Evolutionary conservation across 441 rosid genomes (phyloP).

Genomic region (Brassica balearica): DNA sequence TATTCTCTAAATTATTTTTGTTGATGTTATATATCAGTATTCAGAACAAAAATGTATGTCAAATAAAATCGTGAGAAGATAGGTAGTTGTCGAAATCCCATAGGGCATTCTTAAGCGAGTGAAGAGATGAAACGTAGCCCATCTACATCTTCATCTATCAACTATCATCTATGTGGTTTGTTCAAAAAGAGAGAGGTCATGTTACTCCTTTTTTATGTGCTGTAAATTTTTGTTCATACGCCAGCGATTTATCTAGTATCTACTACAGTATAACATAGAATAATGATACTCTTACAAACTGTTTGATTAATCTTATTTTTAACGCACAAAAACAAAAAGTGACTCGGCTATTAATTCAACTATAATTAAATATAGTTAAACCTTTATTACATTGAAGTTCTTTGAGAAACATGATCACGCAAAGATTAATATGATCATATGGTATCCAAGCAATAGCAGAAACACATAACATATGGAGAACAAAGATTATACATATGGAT

Average conservation of each 20-base stretch:
- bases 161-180: constrained; percentile 17
- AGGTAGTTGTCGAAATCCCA: constrained; percentile 38
- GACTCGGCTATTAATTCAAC: not conserved
- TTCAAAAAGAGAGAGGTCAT: constrained; percentile 14
- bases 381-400: too few relatives aligned
- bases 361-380: not conserved
- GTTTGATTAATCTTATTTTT: not conserved
- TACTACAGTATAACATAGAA: not conserved
- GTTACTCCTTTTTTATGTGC: not conserved
- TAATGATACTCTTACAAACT: not conserved
- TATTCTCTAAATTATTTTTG: constrained; percentile 10
- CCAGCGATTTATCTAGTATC: not conserved
- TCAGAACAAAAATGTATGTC: constrained; percentile 31
- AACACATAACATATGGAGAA: constrained; percentile 11
- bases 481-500: constrained; percentile 20
- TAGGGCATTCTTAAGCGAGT: constrained; percentile 21
- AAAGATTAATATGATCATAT: not conserved
- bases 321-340: not conserved
- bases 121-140: constrained; percentile 34
- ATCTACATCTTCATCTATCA: constrained; percentile 7
- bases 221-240: constrained; percentile 11
- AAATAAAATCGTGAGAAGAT: constrained; percentile 13
- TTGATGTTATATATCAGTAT: constrained; percentile 25
- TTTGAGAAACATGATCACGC: not conserved
- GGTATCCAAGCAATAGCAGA: constrained; percentile 10